Evolutionary conservation across 495 filamentous ascomycete species (phyloP).

Genomic region (Elaphomyces granulatus): DNA sequence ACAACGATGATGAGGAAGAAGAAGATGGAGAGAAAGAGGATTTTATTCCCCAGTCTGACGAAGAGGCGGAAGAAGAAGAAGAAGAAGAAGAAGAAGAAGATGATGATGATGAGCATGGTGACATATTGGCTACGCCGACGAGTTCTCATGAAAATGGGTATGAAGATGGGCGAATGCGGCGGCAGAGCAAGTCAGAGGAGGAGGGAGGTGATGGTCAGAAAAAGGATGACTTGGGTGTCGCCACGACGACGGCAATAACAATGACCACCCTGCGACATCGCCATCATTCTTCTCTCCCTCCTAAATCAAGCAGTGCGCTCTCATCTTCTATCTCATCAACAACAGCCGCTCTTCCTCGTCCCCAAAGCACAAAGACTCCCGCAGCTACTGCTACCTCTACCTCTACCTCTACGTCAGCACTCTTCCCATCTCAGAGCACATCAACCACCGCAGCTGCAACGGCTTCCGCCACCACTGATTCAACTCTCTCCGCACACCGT

Average conservation of each 20-base stretch:
- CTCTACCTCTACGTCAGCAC: conserved; percentile 5
- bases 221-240: neutral
- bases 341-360: conserved; percentile 6
- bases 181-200: neutral
- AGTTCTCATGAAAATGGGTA: neutral
- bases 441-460: conserved; percentile 8
- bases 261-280: conserved; percentile 5
- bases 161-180: neutral
- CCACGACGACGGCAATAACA: neutral
- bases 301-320: neutral
- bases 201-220: neutral
- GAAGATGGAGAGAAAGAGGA: conserved; percentile 24
- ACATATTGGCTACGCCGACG: too few species aligned
- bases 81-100: conserved; percentile 2
- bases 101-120: neutral
- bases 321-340: conserved; percentile 9
- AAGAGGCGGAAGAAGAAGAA: conserved; percentile 2
- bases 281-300: conserved; percentile 8
- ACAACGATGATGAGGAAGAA: conserved; percentile 20
- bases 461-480: conserved; percentile 36
- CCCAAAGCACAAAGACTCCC: conserved; percentile 8
- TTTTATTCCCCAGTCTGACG: conserved; percentile 18
- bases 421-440: conserved; percentile 5
- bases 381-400: conserved; percentile 6
- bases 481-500: conserved; percentile 56